Percentiles rank a stretch among this genome's conserved stretches.
Conservation (phyloP, 2,329 filamentous ascomycete genomes). For the Colletotrichum magnum region DNA sequence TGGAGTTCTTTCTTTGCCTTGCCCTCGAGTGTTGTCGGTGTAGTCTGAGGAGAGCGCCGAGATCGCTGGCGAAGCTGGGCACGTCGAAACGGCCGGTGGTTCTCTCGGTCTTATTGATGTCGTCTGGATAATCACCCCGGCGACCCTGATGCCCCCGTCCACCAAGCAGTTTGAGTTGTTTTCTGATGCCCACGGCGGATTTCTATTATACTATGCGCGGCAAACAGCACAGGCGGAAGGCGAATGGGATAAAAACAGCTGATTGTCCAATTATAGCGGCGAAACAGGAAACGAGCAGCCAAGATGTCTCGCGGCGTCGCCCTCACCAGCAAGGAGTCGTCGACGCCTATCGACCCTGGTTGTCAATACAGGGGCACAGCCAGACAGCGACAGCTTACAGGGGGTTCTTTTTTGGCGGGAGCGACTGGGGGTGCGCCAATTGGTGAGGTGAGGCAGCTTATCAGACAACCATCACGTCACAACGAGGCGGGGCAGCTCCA, state of each 20-base stretch:
- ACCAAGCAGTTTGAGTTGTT: neutral
- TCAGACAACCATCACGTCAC: slow-evolving; percentile 45
- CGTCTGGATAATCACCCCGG: neutral
- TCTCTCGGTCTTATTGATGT: slow-evolving; percentile 26
- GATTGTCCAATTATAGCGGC: slow-evolving; percentile 14
- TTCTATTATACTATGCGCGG: too few species aligned
- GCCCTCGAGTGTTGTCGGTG: too few species aligned
- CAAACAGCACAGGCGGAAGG: neutral
- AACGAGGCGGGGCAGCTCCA: slow-evolving; percentile 30
- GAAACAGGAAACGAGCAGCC: slow-evolving; percentile 25
- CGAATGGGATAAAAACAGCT: neutral
- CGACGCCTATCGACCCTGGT: neutral
- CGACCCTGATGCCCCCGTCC: slow-evolving; percentile 1
- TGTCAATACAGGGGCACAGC: too few species aligned
- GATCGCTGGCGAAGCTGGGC: neutral
- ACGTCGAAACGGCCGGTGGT: slow-evolving; percentile 12
- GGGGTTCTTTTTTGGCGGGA: slow-evolving; percentile 8
- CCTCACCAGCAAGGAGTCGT: slow-evolving; percentile 4
- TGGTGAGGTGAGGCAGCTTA: slow-evolving; percentile 24
- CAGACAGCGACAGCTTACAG: neutral
- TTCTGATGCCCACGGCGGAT: too few species aligned
- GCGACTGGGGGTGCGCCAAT: slow-evolving; percentile 3
- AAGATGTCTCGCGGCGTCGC: slow-evolving; percentile 18
- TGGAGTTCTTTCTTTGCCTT: too few species aligned
- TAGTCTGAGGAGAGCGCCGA: slow-evolving; percentile 22